Base-by-base conservation (phyloP, 257 asterid genomes). In the Echium plantagineum region DNA sequence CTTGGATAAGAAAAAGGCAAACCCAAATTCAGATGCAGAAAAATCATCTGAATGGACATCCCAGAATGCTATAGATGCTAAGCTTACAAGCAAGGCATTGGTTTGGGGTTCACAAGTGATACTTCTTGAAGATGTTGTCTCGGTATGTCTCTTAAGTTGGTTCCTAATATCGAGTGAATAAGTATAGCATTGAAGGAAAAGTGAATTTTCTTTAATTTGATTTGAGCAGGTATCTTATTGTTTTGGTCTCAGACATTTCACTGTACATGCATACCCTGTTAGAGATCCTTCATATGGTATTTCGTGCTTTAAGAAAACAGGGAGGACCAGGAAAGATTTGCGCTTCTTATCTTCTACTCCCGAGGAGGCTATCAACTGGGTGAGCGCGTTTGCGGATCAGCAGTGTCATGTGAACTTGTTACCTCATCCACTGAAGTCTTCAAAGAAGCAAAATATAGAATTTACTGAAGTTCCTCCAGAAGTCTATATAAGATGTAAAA, bases 331-430 rank as follows among this genome's bases (percentile, higher is more conserved):
- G 67, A 86, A 84, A 72, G 98, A 93, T 67, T 81, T 76, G 10
- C 89, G 96, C n/a, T 93, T 93, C 66, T 72, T 93, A 54, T 87
- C 96, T 66, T 62, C 91, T 72, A 81, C 89, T 46, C 55, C 94
- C 3, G 97, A 89, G 15, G 98, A 89, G 65, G 95, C 97, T 56
- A 77, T 93, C 78, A 90, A 66, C 60, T 93, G 98, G 98, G 97
- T 93, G 65, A 83, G 85, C 71, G 87, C 89, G 55, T 89, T 93
- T 80, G 95, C 96, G 56, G 98, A 93, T 74, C 98, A 86, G 67
- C 96, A 89, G 81, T 89, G 94, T 78, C 83, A 74, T 83, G 89
- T 93, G 66, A 93, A 93, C 76, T 84, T 83, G 59, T 73, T 85
- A 80, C 87, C 96, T 68, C 98, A 93, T 75, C 98, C 98, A 52